These are phyloP conservation scores for Suillus occidentalis DNA, from an alignment of 768 basidiomycete species.

Conservation along the genomic window DNA sequence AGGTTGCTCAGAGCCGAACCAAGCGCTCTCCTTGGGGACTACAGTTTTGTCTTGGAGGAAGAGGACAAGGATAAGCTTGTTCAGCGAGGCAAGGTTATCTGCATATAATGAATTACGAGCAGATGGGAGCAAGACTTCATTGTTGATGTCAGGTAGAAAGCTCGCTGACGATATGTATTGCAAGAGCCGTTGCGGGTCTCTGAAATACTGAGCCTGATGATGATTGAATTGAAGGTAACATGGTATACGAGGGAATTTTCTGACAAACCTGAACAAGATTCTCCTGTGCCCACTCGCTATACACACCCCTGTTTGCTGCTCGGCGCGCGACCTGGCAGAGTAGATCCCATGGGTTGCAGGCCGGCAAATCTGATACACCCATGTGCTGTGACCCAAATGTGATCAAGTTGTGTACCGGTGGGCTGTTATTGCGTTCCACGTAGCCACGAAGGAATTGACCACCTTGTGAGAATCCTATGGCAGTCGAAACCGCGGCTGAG, in stretches of 20 bases:
- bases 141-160: conserved; percentile 79
- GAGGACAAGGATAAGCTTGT: conserved; percentile 69
- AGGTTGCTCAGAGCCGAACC: conserved; percentile 76
- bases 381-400: conserved; percentile 89
- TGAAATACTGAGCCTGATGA: conserved; percentile 79
- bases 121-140: conserved; percentile 53
- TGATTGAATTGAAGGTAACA: conserved; percentile 3
- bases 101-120: conserved; percentile 60
- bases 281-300: conserved; percentile 72
- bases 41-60: conserved; percentile 77
- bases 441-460: conserved; percentile 90
- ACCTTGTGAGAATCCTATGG: conserved; percentile 87
- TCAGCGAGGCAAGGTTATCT: conserved; percentile 57
- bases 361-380: conserved; percentile 77
- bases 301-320: conserved; percentile 62
- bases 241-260: not conserved
- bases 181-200: conserved; percentile 63
- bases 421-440: conserved; percentile 71
- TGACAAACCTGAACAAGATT: conserved; percentile 67
- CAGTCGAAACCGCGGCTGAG: conserved; percentile 75
- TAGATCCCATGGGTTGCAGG: conserved; percentile 63
- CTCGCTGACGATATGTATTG: conserved; percentile 58
- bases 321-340: conserved; percentile 68
- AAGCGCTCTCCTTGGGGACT: conserved; percentile 80
- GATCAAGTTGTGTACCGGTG: conserved; percentile 76